Percentiles rank a stretch among this genome's conserved stretches.
These are phyloP conservation scores for Debaryomycetaceae sp. DNA, from an alignment of 1,139 yeast genomes.

Conservation along the genomic window DNA sequence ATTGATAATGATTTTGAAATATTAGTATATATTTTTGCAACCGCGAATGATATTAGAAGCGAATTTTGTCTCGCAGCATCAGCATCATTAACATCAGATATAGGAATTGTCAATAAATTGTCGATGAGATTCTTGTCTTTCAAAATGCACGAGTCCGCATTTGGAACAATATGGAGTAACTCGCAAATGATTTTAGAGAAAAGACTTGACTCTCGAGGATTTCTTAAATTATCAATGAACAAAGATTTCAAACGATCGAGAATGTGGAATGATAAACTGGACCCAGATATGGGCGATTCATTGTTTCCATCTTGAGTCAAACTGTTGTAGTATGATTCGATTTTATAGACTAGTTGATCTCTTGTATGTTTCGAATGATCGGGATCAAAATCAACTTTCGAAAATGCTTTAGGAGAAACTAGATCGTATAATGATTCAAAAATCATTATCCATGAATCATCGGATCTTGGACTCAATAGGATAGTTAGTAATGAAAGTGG, in stretches of 20 bases:
- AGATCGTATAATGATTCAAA: constrained; percentile 39
- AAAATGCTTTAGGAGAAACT: constrained; percentile 58
- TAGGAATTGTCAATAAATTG: constrained; percentile 22
- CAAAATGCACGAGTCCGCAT: constrained; percentile 14
- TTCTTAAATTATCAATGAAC: constrained; percentile 23
- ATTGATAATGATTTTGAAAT: constrained; percentile 23
- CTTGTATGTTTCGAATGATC: constrained; percentile 2
- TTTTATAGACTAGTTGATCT: constrained; percentile 19
- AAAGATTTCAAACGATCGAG: constrained; percentile 31
- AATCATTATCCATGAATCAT: constrained; percentile 26
- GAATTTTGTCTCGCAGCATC: constrained; percentile 15
- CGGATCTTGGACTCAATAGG: constrained; percentile 13
- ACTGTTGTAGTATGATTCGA: constrained; percentile 5
- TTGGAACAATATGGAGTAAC: constrained; percentile 48
- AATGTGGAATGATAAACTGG: constrained; percentile 42
- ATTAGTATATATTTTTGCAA: constrained; percentile 42
- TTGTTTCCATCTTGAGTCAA: constrained; percentile 15
- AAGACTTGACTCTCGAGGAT: constrained; percentile 18
- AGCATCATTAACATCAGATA: constrained; percentile 9
- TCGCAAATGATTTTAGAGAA: constrained; percentile 39
- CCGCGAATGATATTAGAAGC: constrained; percentile 39
- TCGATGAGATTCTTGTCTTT: constrained; percentile 20
- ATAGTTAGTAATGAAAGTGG: constrained; percentile 63
- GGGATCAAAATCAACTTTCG: constrained; percentile 33
- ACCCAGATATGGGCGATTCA: constrained; percentile 38